phyloP scores from a whole-genome alignment of 176 grass and related monocot genomes.

The Leersia perrieri region DNA sequence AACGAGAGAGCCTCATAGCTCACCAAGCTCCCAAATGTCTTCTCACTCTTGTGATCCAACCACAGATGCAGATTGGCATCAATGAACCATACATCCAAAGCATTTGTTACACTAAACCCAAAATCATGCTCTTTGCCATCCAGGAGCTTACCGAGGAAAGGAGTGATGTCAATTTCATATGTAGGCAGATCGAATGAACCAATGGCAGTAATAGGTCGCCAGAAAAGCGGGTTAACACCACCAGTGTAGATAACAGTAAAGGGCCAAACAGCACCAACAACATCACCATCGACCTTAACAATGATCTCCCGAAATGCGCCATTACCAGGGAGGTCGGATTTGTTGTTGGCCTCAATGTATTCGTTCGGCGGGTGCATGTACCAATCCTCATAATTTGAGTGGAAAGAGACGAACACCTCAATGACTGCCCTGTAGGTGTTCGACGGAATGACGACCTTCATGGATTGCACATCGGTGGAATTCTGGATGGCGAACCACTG shows the following conservation, averaged over 20 bases:
- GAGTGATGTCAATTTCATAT: slow-evolving; percentile 63
- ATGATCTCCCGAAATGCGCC: slow-evolving; percentile 55
- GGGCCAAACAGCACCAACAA: slow-evolving; percentile 58
- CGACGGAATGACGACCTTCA: slow-evolving; percentile 42
- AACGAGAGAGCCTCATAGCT: slow-evolving; percentile 24
- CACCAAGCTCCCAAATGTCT: slow-evolving; percentile 39
- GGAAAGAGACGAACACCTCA: slow-evolving; percentile 66
- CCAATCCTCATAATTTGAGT: slow-evolving; percentile 57
- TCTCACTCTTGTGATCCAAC: slow-evolving; percentile 48
- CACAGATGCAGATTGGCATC: slow-evolving; percentile 65
- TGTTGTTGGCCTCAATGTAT: slow-evolving; percentile 42
- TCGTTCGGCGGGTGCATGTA: slow-evolving; percentile 53
- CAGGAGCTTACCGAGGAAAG: slow-evolving; percentile 55
- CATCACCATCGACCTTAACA: slow-evolving; percentile 34
- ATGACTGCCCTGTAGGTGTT: slow-evolving; percentile 70
- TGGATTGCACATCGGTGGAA: slow-evolving; percentile 37
- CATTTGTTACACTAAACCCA: slow-evolving; percentile 53
- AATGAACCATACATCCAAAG: slow-evolving; percentile 47
- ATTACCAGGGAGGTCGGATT: slow-evolving; percentile 32
- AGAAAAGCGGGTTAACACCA: slow-evolving; percentile 57
- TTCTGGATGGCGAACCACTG: slow-evolving; percentile 60
- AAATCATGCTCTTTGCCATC: slow-evolving; percentile 51
- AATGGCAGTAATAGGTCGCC: slow-evolving; percentile 54
- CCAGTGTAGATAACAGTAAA: slow-evolving; percentile 66
- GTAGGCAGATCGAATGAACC: slow-evolving; percentile 55